Evolutionary conservation across 768 basidiomycete species (phyloP).

Genomic region (Galerina marginata): DNA sequence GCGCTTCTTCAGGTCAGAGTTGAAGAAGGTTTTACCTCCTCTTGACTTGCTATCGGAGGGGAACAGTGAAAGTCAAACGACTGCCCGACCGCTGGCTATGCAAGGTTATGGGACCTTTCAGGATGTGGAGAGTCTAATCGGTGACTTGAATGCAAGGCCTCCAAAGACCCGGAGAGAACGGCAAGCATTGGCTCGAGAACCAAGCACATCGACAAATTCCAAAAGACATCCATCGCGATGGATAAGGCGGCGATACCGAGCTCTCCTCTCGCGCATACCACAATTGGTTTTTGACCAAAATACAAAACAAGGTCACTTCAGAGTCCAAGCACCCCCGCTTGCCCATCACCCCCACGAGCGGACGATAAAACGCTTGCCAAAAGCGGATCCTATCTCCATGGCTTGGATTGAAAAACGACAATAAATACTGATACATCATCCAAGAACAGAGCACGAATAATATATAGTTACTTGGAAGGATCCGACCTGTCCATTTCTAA

Average conservation of each 20-base stretch:
- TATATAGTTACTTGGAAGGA: constrained; percentile 22
- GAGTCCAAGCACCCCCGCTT: constrained; percentile 37
- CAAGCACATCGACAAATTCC: neutral
- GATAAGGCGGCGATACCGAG: constrained; percentile 60
- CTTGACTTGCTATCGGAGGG: constrained; percentile 40
- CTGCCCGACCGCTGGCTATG: constrained; percentile 35
- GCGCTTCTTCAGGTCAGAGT: constrained; percentile 63
- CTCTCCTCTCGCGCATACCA: constrained; percentile 66
- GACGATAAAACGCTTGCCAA: constrained; percentile 29
- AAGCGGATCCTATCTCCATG: constrained; percentile 34
- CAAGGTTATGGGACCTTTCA: constrained; percentile 48
- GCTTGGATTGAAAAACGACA: constrained; percentile 38
- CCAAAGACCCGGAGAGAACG: constrained; percentile 41
- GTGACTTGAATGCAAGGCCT: constrained; percentile 30
- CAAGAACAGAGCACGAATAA: neutral
- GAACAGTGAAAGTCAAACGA: neutral
- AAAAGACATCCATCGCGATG: constrained; percentile 47
- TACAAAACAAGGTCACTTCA: constrained; percentile 24
- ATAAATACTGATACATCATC: neutral
- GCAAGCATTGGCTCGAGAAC: constrained; percentile 3
- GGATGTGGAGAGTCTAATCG: constrained; percentile 52
- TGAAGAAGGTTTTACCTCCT: constrained; percentile 63
- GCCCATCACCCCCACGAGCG: constrained; percentile 31
- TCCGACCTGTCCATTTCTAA: constrained; percentile 62
- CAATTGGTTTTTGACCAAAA: constrained; percentile 45